A percentile compares a stretch with the other conserved stretches of the same genome.
phyloP scores from a whole-genome alignment of 1,139 yeast genomes.

The Geotrichum bryndzae region DNA sequence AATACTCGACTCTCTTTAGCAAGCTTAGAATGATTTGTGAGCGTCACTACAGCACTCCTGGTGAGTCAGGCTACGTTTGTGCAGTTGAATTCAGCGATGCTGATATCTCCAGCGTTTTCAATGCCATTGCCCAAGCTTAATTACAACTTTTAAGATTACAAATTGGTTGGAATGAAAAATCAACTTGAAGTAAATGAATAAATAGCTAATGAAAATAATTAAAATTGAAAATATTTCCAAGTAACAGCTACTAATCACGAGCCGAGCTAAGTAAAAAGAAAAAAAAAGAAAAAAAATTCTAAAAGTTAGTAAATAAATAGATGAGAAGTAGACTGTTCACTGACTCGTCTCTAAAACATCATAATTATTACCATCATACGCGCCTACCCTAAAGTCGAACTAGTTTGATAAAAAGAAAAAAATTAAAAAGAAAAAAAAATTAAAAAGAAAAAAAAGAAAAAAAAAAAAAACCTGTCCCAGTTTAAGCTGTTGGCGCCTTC shows the following conservation, averaged over 20 bases:
- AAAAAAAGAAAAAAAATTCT: neutral
- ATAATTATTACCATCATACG: neutral
- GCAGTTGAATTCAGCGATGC: conserved; percentile 39
- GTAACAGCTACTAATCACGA: neutral
- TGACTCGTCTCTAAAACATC: neutral
- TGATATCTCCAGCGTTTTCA: conserved; percentile 41
- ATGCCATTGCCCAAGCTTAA: neutral
- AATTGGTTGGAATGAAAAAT: neutral
- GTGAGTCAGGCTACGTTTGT: conserved; percentile 25
- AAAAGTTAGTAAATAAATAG: neutral
- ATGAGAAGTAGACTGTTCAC: neutral
- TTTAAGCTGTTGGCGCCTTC: conserved; percentile 42
- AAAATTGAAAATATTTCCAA: neutral
- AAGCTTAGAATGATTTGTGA: conserved; percentile 40
- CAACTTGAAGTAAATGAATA: neutral
- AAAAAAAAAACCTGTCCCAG: conserved; percentile 29
- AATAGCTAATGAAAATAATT: neutral
- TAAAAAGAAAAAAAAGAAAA: neutral
- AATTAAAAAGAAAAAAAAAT: too few relatives aligned
- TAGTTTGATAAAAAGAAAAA: too few relatives aligned
- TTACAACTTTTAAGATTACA: neutral
- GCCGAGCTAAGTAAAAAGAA: neutral
- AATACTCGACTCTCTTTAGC: conserved; percentile 42
- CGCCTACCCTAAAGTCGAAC: neutral
- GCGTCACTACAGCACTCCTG: conserved; percentile 41